Evolutionary conservation across 1,139 yeast genomes (phyloP), one percentile per base, ranked within the genome.

Genomic region (Suhomyces choctaworum): DNA sequence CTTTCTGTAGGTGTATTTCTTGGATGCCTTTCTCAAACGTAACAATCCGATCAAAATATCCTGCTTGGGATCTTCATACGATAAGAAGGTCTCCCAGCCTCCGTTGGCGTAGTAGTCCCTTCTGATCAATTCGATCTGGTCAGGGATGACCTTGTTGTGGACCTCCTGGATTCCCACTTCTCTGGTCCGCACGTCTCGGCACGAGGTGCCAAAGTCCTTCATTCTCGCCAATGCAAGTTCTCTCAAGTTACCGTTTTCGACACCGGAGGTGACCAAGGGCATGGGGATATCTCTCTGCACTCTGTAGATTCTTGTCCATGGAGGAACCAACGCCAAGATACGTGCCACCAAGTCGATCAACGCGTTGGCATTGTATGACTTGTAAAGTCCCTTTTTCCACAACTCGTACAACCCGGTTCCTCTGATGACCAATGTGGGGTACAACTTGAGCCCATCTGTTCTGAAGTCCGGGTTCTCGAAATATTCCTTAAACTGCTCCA

Each of bases 161-260:
- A 92, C 97, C 58, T 92, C 98, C 62, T 92, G 97, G 41, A 92
- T 92, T 43, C 99, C 99, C 20, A 94, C 99, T 64, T 92, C 99
- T 63, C 99, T 78, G 1, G 98, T 89, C 59, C 99, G 80, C n/a
- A 92, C 96, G 58, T 92, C 99, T 50, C 98, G 76, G 62, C 98
- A 92, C 25, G 86, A 74, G 1, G 97, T 89, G 41, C 98, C 98
- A 55, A 92, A 89, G 67, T 92, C 98, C 56, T 88, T 89, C 98
- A 92, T 94, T 64, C 99, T 78, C 2, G 97, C 96, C 37, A 92
- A 69, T 0, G 98, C 98, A 49, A 92, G 71, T 59, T 92, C 99
- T 60, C 99, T 76, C 54, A 92, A 73, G 56, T 92, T 92, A 52
- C 99, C 99, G 60, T 92, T 94, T 53, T 92, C 99, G 29, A 92